Percentiles rank a stretch among this genome's conserved stretches.
Conservation (phyloP, 2,329 filamentous ascomycete genomes). For the Thermochaetoides dissita region DNA sequence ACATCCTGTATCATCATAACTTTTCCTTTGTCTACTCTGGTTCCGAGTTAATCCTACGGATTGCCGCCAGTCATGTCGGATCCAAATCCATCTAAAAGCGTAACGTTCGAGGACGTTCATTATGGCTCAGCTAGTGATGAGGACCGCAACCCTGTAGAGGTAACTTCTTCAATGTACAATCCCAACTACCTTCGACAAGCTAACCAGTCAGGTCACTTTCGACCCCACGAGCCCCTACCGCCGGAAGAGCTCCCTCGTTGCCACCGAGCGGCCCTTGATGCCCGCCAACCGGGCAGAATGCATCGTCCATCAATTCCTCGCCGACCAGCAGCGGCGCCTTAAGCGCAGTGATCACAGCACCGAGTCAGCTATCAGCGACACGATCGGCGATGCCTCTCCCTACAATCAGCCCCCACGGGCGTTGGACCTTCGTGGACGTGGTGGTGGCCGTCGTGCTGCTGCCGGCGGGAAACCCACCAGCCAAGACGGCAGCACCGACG, state of each 20-base stretch:
- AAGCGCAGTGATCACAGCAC: slow-evolving; percentile 10
- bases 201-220: slow-evolving; percentile 39
- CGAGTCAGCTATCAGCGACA: slow-evolving; percentile 13
- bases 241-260: slow-evolving; percentile 51
- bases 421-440: neutral
- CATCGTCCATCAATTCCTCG: slow-evolving; percentile 51
- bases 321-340: slow-evolving; percentile 31
- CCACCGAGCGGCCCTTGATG: slow-evolving; percentile 25
- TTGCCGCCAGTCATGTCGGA: too few species aligned
- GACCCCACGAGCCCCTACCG: slow-evolving; percentile 46
- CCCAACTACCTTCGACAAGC: too few species aligned
- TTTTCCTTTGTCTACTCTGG: too few species aligned
- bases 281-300: slow-evolving; percentile 32
- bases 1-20: too few species aligned
- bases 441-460: neutral
- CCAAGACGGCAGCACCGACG: slow-evolving; percentile 20
- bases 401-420: neutral
- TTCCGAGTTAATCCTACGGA: too few species aligned
- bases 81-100: too few species aligned
- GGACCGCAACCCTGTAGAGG: too few species aligned
- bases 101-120: too few species aligned
- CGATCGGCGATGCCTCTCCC: neutral
- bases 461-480: slow-evolving; percentile 1
- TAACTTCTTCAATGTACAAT: too few species aligned
- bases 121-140: too few species aligned